phyloP scores from a whole-genome alignment of 2,329 filamentous ascomycete species.

The Fusarium piperis region DNA sequence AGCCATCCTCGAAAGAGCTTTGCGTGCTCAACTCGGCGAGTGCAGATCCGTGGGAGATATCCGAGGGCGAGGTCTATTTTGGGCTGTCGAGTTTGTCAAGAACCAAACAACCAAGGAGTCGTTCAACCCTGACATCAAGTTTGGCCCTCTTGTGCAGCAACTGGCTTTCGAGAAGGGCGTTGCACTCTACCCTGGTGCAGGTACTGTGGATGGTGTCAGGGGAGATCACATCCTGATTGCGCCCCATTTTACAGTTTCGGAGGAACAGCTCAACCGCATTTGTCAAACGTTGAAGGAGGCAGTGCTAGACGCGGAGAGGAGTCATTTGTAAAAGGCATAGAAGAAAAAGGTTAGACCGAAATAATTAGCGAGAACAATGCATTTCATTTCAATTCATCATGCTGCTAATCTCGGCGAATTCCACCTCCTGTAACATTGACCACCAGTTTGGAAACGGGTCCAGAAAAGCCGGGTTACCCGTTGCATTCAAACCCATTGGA shows the following conservation, averaged over 20 bases:
- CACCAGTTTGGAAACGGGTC: conserved; percentile 40
- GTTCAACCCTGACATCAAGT: conserved; percentile 44
- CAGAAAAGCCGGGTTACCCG: conserved; percentile 3
- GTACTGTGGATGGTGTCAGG: conserved; percentile 65
- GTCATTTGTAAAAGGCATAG: background rate
- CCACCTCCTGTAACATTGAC: conserved; percentile 40
- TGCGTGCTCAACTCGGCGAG: background rate
- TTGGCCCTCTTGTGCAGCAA: conserved; percentile 43
- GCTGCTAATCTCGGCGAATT: conserved; percentile 30
- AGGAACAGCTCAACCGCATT: conserved; percentile 33
- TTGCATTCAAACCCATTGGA: background rate
- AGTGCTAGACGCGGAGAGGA: conserved; percentile 16
- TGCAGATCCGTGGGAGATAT: conserved; percentile 17
- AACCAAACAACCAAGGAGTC: conserved; percentile 48
- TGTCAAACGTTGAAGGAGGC: conserved; percentile 21
- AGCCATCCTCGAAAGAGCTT: background rate
- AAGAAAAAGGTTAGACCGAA: background rate
- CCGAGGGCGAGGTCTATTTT: conserved; percentile 50
- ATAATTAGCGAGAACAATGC: background rate
- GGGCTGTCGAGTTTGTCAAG: conserved; percentile 57
- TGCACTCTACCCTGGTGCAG: conserved; percentile 69
- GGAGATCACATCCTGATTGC: conserved; percentile 79
- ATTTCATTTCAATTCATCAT: conserved; percentile 16
- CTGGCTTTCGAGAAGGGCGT: conserved; percentile 47
- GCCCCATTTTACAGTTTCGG: conserved; percentile 72